These are phyloP conservation scores for Piper longum DNA, from an alignment of 164 flowering plant genomes.

Conservation along the genomic window DNA sequence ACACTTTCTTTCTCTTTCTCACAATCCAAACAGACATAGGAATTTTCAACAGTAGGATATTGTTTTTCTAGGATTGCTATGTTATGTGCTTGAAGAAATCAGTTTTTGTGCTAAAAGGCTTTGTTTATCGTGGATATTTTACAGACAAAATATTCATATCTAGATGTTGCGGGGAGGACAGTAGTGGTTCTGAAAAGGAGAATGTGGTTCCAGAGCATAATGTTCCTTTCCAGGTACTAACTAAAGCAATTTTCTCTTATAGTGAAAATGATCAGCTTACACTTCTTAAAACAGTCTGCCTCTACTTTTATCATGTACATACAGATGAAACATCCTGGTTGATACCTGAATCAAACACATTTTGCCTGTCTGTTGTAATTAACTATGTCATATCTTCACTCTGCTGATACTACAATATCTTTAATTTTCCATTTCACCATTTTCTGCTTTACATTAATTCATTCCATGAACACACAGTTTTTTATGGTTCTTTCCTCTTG, in stretches of 20 bases:
- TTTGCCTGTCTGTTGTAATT: too few relatives aligned
- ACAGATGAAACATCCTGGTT: not conserved
- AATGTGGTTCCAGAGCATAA: slow-evolving; percentile 85
- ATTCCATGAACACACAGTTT: not conserved
- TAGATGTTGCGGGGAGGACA: too few relatives aligned
- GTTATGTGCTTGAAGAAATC: too few relatives aligned
- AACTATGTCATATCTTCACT: not conserved
- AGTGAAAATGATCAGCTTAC: not conserved
- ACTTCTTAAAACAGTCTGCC: not conserved
- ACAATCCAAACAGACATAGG: too few relatives aligned
- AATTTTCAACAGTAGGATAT: too few relatives aligned
- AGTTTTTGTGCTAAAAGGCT: too few relatives aligned
- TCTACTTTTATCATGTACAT: not conserved
- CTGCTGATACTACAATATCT: not conserved
- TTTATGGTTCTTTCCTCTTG: not conserved
- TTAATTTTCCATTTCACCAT: not conserved
- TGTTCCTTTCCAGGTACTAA: slow-evolving; percentile 67
- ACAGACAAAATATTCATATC: too few relatives aligned
- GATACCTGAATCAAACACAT: not conserved
- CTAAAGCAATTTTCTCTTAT: not conserved
- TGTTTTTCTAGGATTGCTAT: too few relatives aligned
- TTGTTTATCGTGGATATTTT: too few relatives aligned
- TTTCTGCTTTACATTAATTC: not conserved
- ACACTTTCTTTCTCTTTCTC: too few relatives aligned
- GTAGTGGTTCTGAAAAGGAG: slow-evolving; percentile 19